Conservation (phyloP, 768 basidiomycete genomes). For the Galerina marginata region DNA sequence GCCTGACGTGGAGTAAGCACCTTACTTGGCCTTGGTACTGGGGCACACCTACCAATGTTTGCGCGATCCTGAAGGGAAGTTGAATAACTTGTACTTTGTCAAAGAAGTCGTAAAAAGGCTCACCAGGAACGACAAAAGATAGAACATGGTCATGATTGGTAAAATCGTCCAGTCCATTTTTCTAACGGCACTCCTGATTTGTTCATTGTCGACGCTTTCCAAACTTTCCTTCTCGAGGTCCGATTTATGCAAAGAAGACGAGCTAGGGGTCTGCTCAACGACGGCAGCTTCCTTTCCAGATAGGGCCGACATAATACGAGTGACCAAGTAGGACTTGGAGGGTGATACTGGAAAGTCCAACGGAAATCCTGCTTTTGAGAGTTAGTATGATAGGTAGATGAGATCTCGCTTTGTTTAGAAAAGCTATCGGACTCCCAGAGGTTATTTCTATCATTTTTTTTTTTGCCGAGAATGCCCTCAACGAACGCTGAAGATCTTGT, state of each 20-base stretch:
- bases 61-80: constrained; percentile 34
- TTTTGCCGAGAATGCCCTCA: constrained; percentile 3
- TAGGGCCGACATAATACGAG: background rate
- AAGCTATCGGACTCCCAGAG: background rate
- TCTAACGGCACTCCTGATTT: constrained; percentile 26
- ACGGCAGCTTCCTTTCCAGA: background rate
- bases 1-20: constrained; percentile 26
- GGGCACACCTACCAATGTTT: constrained; percentile 35
- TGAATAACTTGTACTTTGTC: background rate
- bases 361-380: background rate
- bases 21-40: background rate
- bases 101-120: constrained; percentile 3
- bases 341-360: background rate
- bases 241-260: constrained; percentile 15
- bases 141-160: constrained; percentile 44
- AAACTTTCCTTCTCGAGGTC: constrained; percentile 16
- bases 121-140: constrained; percentile 43
- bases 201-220: constrained; percentile 2
- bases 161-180: constrained; percentile 38
- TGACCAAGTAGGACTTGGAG: background rate
- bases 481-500: constrained; percentile 1
- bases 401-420: background rate
- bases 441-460: background rate
- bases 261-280: background rate
- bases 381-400: background rate